phyloP scores from a whole-genome alignment of 169 alveolate species.

The Plasmodium malariae region DNA sequence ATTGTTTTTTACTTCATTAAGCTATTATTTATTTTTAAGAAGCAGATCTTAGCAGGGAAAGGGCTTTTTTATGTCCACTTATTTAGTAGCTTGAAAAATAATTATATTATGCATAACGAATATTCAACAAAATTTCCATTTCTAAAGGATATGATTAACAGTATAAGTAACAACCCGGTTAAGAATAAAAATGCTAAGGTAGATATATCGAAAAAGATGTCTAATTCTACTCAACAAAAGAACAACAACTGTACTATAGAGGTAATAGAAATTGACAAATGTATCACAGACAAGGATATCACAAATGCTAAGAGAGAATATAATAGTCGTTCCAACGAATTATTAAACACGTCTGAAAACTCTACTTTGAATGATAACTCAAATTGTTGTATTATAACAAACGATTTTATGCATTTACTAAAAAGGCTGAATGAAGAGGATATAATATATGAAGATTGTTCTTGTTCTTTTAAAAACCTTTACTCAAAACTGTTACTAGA shows the following conservation, averaged over 20 bases:
- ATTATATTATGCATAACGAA: slow-evolving; percentile 25
- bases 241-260: no score
- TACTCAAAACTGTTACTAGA: slow-evolving; percentile 41
- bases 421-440: slow-evolving; percentile 33
- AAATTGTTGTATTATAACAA: no score
- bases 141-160: not conserved
- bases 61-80: slow-evolving; percentile 3
- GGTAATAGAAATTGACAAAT: no score
- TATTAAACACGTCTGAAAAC: no score
- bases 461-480: not conserved
- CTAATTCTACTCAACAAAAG: not conserved
- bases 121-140: slow-evolving; percentile 30
- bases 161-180: not conserved
- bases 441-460: not conserved
- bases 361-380: no score
- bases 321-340: no score
- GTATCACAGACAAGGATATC: no score
- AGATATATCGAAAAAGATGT: not conserved
- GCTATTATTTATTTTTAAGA: slow-evolving; percentile 37
- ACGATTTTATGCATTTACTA: slow-evolving; percentile 19
- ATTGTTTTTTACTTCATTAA: slow-evolving; percentile 45
- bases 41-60: slow-evolving; percentile 30
- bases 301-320: no score
- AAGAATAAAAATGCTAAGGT: not conserved
- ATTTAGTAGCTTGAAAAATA: slow-evolving; percentile 39